Conservation (phyloP, 1,284 basidiomycete genomes). For the Ganoderma leucocontextum region DNA sequence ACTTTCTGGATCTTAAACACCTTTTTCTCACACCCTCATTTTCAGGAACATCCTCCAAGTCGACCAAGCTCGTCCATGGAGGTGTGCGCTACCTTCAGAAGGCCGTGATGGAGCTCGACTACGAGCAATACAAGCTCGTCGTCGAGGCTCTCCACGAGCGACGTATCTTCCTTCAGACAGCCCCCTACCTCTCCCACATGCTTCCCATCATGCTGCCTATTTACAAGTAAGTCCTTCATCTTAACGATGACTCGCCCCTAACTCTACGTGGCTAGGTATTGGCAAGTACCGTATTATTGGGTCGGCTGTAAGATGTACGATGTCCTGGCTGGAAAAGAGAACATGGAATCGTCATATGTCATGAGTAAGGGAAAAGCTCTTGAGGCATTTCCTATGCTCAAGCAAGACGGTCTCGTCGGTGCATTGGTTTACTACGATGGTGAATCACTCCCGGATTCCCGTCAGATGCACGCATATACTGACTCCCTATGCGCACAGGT, state of each 20-base stretch:
- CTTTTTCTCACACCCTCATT: neutral
- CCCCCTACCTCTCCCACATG: constrained; percentile 92
- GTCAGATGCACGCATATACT: neutral
- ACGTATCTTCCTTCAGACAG: constrained; percentile 93
- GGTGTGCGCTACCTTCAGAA: constrained; percentile 98
- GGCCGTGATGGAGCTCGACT: constrained; percentile 95
- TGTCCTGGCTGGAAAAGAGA: constrained; percentile 92
- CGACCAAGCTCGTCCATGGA: constrained; percentile 97
- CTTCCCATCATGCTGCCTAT: constrained; percentile 95
- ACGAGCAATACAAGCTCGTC: constrained; percentile 97
- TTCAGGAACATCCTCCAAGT: constrained; percentile 93
- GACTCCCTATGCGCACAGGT: constrained; percentile 53
- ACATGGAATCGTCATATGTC: constrained; percentile 96
- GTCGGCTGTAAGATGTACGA: constrained; percentile 98
- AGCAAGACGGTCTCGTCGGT: constrained; percentile 91
- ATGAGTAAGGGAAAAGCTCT: constrained; percentile 94
- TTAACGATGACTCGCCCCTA: neutral
- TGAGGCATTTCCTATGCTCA: constrained; percentile 97
- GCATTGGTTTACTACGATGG: constrained; percentile 98
- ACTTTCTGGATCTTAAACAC: neutral
- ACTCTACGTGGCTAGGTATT: constrained; percentile 69
- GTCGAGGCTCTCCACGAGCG: constrained; percentile 94
- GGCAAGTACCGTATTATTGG: constrained; percentile 98
- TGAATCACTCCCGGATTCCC: no score
- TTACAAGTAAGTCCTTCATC: constrained; percentile 69